Conservation (phyloP, 805 yeast species). For the Candida mattraensis region DNA sequence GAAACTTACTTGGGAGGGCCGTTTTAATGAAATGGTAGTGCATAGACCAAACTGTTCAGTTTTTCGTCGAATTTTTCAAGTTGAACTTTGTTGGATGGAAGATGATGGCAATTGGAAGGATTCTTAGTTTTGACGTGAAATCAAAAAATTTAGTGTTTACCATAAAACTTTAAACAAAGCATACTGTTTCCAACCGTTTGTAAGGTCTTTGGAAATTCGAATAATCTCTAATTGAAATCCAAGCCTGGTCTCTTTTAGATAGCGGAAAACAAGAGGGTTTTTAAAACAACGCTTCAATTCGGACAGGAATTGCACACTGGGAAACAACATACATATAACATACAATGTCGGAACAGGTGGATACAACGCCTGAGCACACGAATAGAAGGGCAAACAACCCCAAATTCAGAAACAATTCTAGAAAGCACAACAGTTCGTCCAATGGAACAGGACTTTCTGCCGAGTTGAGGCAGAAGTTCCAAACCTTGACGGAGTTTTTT, state of each 20-base stretch:
- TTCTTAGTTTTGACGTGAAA: too few species aligned
- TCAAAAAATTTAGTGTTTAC: too few species aligned
- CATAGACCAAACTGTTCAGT: constrained; percentile 2
- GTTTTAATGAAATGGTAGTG: constrained; percentile 11
- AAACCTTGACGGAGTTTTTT: constrained; percentile 76
- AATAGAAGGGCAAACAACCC: constrained; percentile 24
- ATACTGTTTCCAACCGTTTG: too few species aligned
- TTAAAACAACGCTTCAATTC: too few species aligned
- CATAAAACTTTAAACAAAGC: too few species aligned
- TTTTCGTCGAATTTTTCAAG: constrained; percentile 24
- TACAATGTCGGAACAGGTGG: constrained; percentile 34
- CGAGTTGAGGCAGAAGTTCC: constrained; percentile 41
- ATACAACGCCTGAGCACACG: constrained; percentile 21
- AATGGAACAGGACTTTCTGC: constrained; percentile 16
- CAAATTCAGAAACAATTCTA: constrained; percentile 46
- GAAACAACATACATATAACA: constrained; percentile 14
- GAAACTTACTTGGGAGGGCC: neutral
- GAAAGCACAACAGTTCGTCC: constrained; percentile 36
- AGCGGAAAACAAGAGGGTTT: too few species aligned
- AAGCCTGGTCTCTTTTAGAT: too few species aligned
- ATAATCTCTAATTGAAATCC: too few species aligned
- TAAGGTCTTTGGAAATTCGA: too few species aligned
- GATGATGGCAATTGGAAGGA: constrained; percentile 20
- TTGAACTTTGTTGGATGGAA: constrained; percentile 7
- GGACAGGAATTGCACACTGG: too few species aligned